These are phyloP conservation scores for Fusarium tuaranense DNA, from an alignment of 2,329 filamentous ascomycete genomes.

Conservation along the genomic window DNA sequence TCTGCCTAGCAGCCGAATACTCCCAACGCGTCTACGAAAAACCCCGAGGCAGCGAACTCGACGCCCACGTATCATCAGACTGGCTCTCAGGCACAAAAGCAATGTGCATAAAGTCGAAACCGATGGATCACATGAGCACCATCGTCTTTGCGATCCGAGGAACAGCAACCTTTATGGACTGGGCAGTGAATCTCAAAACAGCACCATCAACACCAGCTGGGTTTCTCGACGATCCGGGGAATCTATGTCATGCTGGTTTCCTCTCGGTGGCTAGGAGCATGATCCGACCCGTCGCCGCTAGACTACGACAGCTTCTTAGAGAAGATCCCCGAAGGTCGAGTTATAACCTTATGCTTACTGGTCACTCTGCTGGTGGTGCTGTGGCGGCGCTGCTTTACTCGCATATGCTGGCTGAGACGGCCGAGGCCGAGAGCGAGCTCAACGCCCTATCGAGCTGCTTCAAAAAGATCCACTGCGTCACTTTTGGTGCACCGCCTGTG, in stretches of 20 bases:
- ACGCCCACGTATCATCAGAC: conserved; percentile 78
- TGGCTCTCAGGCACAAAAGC: conserved; percentile 83
- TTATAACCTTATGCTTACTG: conserved; percentile 83
- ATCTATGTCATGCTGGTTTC: conserved; percentile 85
- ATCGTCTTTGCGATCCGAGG: conserved; percentile 89
- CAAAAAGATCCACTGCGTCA: conserved; percentile 84
- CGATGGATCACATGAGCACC: conserved; percentile 80
- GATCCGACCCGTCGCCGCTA: conserved; percentile 77
- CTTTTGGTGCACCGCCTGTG: conserved; percentile 86
- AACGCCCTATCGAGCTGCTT: conserved; percentile 77
- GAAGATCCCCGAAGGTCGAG: conserved; percentile 75
- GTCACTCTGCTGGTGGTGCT: conserved; percentile 88
- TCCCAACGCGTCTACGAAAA: conserved; percentile 79
- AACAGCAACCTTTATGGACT: conserved; percentile 84
- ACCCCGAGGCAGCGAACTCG: conserved; percentile 71
- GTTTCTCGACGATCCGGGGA: conserved; percentile 82
- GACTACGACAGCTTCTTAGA: conserved; percentile 75
- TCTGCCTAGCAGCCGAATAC: conserved; percentile 83
- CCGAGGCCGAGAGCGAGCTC: conserved; percentile 72
- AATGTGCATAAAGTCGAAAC: conserved; percentile 85
- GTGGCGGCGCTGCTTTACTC: conserved; percentile 83
- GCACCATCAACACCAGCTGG: conserved; percentile 73
- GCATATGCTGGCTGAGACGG: conserved; percentile 78
- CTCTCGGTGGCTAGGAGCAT: conserved; percentile 80
- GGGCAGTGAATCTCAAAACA: conserved; percentile 84